Evolutionary conservation across 345 rosid genomes (phyloP), one percentile per base, ranked within the genome.

Genomic region (Boechera stricta): DNA sequence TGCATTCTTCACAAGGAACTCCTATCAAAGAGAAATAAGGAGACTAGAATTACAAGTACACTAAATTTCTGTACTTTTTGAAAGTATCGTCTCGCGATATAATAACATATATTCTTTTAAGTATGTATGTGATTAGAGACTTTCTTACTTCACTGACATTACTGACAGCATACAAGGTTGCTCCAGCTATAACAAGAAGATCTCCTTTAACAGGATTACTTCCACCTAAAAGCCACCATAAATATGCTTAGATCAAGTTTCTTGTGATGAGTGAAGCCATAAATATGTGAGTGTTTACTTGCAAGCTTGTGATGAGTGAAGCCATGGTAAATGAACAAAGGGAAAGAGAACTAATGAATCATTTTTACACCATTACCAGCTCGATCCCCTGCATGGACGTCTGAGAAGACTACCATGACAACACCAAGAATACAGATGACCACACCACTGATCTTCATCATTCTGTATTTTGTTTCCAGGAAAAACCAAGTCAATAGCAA

Each of bases 401-500:
- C 99, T 44, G 98, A 95, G 80, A 92, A 95, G 45, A 95, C 85
- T 76, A 92, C 90, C 84, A 88, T 61, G 47, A 92, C 85, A 52
- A 90, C 94, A 70, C 99, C 97, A 67, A 83, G 75, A 65, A 95
- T 83, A 86, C 97, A 95, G 71, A 88, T 86, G 57, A 81, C 3
- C 31, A 92, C 98, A 59, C 99, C 97, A 56, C 87, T 63, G 49
- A 88, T 87, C 87, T 87, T 95, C 84, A 83, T 88, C 79, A 75
- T 81, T 83, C 90, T 82, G 76, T 95, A 92, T 82, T 87, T 92
- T 35, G 98, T 91, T 64, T 84, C 83, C 79, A 95, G 77, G 77
- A 95, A 89, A 62, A 88, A 15, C 87, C 89, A 87, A 24, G 98
- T 93, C 52, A 93, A 94, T 55, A 92, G 26, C 96, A 92, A 84